phyloP scores from a whole-genome alignment of 2,329 filamentous ascomycete species.

The Venturiaceae sp. region DNA sequence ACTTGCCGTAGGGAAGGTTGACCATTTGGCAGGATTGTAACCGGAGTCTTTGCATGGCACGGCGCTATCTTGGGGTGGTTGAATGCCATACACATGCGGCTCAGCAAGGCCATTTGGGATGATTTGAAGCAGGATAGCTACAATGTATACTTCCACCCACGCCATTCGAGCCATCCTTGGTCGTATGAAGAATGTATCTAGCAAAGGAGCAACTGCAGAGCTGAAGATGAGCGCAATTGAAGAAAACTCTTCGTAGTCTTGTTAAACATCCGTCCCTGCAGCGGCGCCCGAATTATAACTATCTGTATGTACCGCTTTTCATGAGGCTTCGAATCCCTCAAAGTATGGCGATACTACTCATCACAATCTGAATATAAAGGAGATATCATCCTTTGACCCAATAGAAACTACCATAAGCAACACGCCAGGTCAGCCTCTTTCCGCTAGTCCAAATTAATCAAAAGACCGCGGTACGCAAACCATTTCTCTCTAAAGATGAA shows the following conservation, averaged over 20 bases:
- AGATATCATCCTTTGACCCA: no score
- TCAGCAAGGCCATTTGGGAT: background rate
- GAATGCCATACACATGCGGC: background rate
- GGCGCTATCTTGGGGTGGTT: background rate
- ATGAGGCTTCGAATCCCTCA: no score
- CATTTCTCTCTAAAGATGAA: no score
- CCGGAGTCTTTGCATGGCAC: background rate
- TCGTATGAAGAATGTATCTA: background rate
- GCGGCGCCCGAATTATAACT: background rate
- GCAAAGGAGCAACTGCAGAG: background rate
- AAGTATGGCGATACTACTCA: no score
- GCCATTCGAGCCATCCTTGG: background rate
- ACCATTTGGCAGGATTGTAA: background rate
- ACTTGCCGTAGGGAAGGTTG: background rate
- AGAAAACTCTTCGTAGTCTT: no score
- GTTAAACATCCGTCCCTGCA: background rate
- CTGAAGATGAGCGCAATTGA: background rate
- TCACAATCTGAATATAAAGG: no score
- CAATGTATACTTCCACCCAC: background rate
- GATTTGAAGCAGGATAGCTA: background rate
- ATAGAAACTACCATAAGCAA: no score
- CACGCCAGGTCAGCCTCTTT: no score
- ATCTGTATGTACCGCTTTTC: background rate
- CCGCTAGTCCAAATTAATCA: no score
- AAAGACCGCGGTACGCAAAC: no score